Evolutionary conservation across 2,329 filamentous ascomycete species (phyloP), one percentile per base, ranked within the genome.

Genomic region (Colletotrichum eremochloae): DNA sequence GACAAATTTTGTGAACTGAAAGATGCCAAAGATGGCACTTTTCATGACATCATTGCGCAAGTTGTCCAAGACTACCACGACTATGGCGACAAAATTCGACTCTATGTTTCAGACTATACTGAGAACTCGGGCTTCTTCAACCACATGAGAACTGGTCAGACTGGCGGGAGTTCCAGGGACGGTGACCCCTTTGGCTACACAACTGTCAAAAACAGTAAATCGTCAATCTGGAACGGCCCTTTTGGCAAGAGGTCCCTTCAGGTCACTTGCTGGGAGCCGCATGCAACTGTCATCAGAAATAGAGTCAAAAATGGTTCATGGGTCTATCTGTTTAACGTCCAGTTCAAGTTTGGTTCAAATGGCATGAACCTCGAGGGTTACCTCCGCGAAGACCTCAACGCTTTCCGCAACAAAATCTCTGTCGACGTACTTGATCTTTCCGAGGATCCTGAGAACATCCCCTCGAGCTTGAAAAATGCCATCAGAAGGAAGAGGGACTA

Each of bases 61-160:
- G 89, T 97, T 2, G 87, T 95, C 58, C 84, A 80, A 57, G 81
- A 84, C 2, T 87, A 87, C 0, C 85, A 80, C 55, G 81, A 85
- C 40, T 29, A 76, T 8, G 78, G 79, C 31, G 85, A 87, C 36
- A 87, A 82, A 68, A 81, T 88, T 15, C 89, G 90, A 6, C 75
- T 97, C 0, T 95, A 95, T 84, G 83, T 97, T 24, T 93, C 93
- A 0, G 95, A 98, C 80, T 97, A 95, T 80, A 97, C 94, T 0
- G 83, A 89, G 63, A 94, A 98, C 77, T 77, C 84, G 0, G 72
- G 77, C 1, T 90, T 98, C 70, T 91, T 87, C 75, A 81, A 90
- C 46, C 90, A 76, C 67, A 74, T 71, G 48, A 80, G 78, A n/a
- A 44, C 58, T 38, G 62, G 70, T 83, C 61, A 64, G 31, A 76